A percentile compares a stretch with the other conserved stretches of the same genome.
Evolutionary conservation across 768 basidiomycete genomes (phyloP).

Genomic region (Tylopilus intermedius): DNA sequence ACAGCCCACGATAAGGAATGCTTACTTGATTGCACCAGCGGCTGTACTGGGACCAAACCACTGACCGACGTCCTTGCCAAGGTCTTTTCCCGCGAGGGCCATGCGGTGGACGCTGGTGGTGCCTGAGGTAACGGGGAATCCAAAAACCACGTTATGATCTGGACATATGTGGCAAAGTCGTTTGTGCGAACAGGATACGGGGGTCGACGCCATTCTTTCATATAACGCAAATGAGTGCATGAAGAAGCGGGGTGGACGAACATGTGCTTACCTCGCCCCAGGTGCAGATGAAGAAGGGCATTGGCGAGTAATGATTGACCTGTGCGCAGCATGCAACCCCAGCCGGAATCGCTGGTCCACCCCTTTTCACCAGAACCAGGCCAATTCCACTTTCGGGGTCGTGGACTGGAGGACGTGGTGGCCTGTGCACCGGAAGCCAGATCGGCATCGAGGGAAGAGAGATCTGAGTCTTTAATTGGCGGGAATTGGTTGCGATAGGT

Average conservation of each 20-base stretch:
- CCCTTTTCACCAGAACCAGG: constrained; percentile 62
- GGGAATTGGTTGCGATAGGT: constrained; percentile 87
- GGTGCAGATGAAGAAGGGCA: constrained; percentile 63
- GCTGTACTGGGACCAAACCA: constrained; percentile 99
- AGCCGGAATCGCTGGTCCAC: constrained; percentile 81
- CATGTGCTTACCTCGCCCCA: constrained; percentile 57
- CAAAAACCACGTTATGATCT: constrained; percentile 91
- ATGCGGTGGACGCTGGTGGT: constrained; percentile 93
- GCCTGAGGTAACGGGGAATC: constrained; percentile 80
- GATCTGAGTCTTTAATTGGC: constrained; percentile 65
- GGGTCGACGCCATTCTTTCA: constrained; percentile 80
- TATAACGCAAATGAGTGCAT: constrained; percentile 6
- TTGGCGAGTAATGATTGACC: constrained; percentile 83
- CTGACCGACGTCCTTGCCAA: constrained; percentile 92
- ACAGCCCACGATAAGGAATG: constrained; percentile 1
- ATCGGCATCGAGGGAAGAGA: constrained; percentile 40
- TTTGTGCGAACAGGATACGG: constrained; percentile 52
- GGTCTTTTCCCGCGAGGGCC: constrained; percentile 89
- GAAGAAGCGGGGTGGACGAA: not conserved
- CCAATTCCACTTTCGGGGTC: constrained; percentile 59
- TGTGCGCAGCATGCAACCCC: constrained; percentile 91
- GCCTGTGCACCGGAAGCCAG: constrained; percentile 28
- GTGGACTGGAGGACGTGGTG: constrained; percentile 39
- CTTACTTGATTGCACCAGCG: constrained; percentile 91
- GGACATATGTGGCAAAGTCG: constrained; percentile 82